These are phyloP conservation scores for Reutealis trisperma DNA, from an alignment of 345 rosid species.

Conservation along the genomic window DNA sequence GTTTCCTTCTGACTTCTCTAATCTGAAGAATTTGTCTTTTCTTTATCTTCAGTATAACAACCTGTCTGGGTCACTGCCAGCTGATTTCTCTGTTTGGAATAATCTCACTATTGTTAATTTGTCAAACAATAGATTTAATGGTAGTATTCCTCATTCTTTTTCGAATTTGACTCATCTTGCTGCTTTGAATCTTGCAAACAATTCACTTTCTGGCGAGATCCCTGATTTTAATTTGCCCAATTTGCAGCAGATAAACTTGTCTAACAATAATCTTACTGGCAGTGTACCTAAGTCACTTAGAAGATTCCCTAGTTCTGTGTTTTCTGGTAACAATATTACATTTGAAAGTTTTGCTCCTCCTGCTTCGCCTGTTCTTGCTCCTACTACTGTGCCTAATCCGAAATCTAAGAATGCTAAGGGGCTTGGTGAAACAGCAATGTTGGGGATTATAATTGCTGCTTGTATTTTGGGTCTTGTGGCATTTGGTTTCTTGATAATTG, in stretches of 20 bases:
- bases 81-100: conserved; percentile 56
- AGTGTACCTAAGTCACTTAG: conserved; percentile 57
- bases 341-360: conserved; percentile 32
- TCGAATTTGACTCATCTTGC: conserved; percentile 60
- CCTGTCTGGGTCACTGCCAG: conserved; percentile 65
- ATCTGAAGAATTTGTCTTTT: conserved; percentile 62
- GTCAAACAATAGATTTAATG: conserved; percentile 71
- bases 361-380: conserved; percentile 39
- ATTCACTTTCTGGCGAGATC: conserved; percentile 73
- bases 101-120: conserved; percentile 69
- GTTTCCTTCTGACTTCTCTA: conserved; percentile 65
- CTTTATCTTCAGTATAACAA: conserved; percentile 77
- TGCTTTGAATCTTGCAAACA: conserved; percentile 75
- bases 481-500: conserved; percentile 47
- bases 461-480: conserved; percentile 48
- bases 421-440: conserved; percentile 52
- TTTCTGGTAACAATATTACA: conserved; percentile 65
- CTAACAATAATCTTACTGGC: conserved; percentile 66
- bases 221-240: conserved; percentile 61
- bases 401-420: conserved; percentile 35
- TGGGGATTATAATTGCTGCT: conserved; percentile 48
- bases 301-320: conserved; percentile 58
- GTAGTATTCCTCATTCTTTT: conserved; percentile 62
- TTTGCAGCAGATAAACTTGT: conserved; percentile 57
- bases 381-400: conserved; percentile 25